phyloP scores from a whole-genome alignment of 75 land plant species.

The Sequoia sempervirens region DNA sequence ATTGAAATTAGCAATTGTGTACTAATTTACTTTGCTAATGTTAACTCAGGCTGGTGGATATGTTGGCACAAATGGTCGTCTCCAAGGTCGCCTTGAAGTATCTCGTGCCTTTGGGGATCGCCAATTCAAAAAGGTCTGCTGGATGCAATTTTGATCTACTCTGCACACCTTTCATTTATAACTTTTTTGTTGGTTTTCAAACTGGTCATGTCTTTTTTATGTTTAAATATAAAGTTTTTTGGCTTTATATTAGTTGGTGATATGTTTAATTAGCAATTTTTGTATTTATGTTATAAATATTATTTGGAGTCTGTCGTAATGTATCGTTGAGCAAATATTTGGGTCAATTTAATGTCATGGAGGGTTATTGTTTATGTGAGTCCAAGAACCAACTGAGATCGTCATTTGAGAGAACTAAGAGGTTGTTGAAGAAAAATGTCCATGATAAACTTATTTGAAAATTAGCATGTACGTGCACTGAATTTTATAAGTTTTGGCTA shows the following conservation, averaged over 20 bases:
- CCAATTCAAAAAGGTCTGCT: constrained; percentile 70
- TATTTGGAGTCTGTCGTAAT: background rate
- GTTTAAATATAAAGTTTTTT: background rate
- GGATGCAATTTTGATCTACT: background rate
- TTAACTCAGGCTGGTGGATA: constrained; percentile 67
- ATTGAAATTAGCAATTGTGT: constrained; percentile 10
- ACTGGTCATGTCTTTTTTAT: background rate
- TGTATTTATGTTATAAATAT: background rate
- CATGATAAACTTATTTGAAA: background rate
- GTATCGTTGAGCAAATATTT: background rate
- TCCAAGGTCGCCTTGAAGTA: constrained; percentile 79
- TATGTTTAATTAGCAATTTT: no score
- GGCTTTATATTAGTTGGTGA: no score
- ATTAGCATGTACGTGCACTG: background rate
- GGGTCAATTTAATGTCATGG: background rate
- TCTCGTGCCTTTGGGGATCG: constrained; percentile 91
- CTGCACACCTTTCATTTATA: background rate
- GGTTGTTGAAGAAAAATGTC: background rate
- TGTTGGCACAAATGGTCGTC: constrained; percentile 66
- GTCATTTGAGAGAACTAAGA: background rate
- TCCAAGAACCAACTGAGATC: background rate
- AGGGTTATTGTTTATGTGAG: background rate
- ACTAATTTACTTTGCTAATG: background rate
- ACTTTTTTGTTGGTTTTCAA: background rate
- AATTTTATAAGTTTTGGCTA: background rate